Evolutionary conservation across 2,329 filamentous ascomycete species (phyloP).

Genomic region (Xylariomycetidae sp.): DNA sequence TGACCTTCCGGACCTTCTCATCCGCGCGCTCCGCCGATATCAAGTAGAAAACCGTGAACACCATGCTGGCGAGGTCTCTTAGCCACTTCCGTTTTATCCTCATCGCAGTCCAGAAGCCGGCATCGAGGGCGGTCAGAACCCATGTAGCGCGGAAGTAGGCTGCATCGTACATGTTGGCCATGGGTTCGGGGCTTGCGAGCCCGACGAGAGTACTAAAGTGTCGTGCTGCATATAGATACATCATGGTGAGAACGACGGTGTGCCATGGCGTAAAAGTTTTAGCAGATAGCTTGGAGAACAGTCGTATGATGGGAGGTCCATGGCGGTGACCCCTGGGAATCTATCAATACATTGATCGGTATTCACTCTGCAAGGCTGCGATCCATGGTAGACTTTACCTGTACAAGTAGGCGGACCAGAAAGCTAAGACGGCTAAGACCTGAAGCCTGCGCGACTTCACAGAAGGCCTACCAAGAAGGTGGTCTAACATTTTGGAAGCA

Average conservation of each 20-base stretch:
- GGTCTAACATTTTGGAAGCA: slow-evolving; percentile 60
- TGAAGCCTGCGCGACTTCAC: slow-evolving; percentile 89
- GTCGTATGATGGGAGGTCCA: slow-evolving; percentile 73
- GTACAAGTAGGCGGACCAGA: slow-evolving; percentile 84
- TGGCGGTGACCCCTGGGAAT: slow-evolving; percentile 71
- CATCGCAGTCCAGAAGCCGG: slow-evolving; percentile 99
- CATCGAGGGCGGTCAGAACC: slow-evolving; percentile 90
- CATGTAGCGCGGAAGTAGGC: slow-evolving; percentile 95
- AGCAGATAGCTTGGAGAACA: slow-evolving; percentile 67
- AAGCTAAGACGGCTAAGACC: slow-evolving; percentile 82
- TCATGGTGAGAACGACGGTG: slow-evolving; percentile 77
- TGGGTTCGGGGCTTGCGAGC: slow-evolving; percentile 85
- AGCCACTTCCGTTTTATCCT: slow-evolving; percentile 74
- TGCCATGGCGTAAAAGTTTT: slow-evolving; percentile 81
- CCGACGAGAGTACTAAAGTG: slow-evolving; percentile 93
- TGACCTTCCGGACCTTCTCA: slow-evolving; percentile 90
- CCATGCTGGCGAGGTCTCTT: slow-evolving; percentile 73
- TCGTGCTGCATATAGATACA: slow-evolving; percentile 85
- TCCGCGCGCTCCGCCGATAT: slow-evolving; percentile 91
- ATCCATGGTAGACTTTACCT: slow-evolving; percentile 44
- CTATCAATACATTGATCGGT: too few relatives aligned
- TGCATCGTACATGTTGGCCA: slow-evolving; percentile 89
- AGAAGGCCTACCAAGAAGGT: slow-evolving; percentile 86
- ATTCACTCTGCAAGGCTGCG: slow-evolving; percentile 5
- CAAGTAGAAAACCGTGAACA: slow-evolving; percentile 87